Evolutionary conservation across 192 early-diverging fungal genomes (phyloP), one percentile per base, ranked within the genome.

Genomic region (Helicostylum pulchrum): DNA sequence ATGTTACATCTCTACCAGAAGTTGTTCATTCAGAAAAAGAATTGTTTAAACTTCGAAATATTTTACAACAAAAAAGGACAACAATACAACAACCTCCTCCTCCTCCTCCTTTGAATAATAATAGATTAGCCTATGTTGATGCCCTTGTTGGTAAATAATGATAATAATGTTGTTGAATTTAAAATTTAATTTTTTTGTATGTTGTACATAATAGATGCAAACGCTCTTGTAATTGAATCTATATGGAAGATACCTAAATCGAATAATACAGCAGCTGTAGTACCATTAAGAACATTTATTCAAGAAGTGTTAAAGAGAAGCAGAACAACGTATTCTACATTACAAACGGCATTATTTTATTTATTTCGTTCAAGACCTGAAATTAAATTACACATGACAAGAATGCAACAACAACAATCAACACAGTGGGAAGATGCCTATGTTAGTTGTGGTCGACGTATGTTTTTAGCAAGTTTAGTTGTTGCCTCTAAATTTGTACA

Each of bases 401-500:
- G 48, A 32, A 59, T 48, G 17, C 66, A 51, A n/a, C n/a, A 56
- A 23, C 17, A n/a, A 20, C 17, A 60, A n/a, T 15, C 20, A 19
- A 23, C 20, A 14, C 30, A 17, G 7, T 54, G 66, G 30, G 50
- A 60, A 30, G 55, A 58, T 32, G 66, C 66, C 15, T 66, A 77
- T 11, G 80, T 88, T 39, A 76, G 76, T 56, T 91, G 89, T 64
- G 90, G 87, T 5, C 87, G 92, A 52, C 80, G 92, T 52, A 88
- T 95, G 76, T 96, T 95, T 76, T 73, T 95, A 19, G 86, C 89
- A 3, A 82, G 93, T 2, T 73, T 98, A 21, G 88, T 98, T 52
- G 78, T 92, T 54, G 92, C 95, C 5, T 94, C 92, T 63, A 98
- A 98, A 68, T 95, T 88, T 71, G 83, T 91, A 57, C 85, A 85